Evolutionary conservation across 768 basidiomycete genomes (phyloP), one percentile per base, ranked within the genome.

Genomic region (Daedaleopsis nitida): DNA sequence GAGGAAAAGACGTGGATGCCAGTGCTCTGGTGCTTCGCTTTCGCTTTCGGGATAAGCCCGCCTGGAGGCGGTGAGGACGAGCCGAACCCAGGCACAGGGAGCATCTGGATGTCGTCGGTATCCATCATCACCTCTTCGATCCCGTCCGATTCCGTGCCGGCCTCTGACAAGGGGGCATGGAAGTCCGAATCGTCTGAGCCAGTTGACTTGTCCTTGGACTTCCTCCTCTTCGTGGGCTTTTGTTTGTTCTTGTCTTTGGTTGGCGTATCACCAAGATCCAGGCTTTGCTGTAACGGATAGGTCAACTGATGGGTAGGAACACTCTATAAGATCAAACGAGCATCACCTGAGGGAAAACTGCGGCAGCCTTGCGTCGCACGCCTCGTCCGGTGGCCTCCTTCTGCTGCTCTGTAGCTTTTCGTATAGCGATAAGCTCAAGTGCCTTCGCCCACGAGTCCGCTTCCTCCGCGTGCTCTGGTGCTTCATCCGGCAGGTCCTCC

Each of bases 381-480:
- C 92, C 91, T 66, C 91, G 85, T 47, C 91, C 92, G 2, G 86
- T 88, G 44, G 75, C 72, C 51, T 83, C 86, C 37, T 80, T 70
- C 47, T 82, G 83, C 58, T 80, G 70, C 27, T 73, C 71, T 66
- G 76, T 81, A 57, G 80, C 81, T 59, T 83, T 76, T 58, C 78
- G 74, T 14, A 77, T 74, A 53, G 76, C 78, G 54, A 82, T 79
- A 38, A 76, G 78, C 57, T 80, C 74, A 48, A 95, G 74, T 11
- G 91, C 85, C 55, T 84, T 81, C 12, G 88, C 83, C 94, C 93
- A 96, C n/a, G 92, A 92, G 71, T 93, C 88, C 34, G 77, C 80
- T 57, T 86, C 80, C 49, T 85, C 86, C 0, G 60, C 57, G 16
- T 71, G 63, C 5, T 76, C 77, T 2, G 71, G 71, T 4, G 78